Conservation (phyloP, 2,329 filamentous ascomycete species). For the Triangularia setosa region DNA sequence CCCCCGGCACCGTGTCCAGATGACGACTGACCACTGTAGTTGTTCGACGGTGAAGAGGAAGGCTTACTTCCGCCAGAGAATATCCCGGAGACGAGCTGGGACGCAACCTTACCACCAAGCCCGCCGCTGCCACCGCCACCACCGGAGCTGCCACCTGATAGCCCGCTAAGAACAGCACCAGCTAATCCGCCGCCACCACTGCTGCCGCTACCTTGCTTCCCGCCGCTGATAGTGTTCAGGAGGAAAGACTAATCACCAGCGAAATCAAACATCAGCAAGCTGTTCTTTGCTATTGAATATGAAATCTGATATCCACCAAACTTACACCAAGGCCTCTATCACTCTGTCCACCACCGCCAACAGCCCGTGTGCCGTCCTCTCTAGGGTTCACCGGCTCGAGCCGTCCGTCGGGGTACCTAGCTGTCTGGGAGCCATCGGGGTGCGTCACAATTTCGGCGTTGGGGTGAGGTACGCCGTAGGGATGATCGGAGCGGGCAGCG, state of each 20-base stretch:
- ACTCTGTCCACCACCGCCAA: slow-evolving; percentile 25
- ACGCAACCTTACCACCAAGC: slow-evolving; percentile 50
- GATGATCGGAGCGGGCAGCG: slow-evolving; percentile 53
- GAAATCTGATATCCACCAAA: slow-evolving; percentile 22
- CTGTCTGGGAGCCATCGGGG: slow-evolving; percentile 58
- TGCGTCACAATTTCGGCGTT: slow-evolving; percentile 55
- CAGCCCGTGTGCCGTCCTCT: slow-evolving; percentile 29
- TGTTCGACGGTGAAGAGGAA: slow-evolving; percentile 40
- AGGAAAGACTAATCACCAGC: slow-evolving; percentile 39
- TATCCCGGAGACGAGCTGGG: slow-evolving; percentile 53
- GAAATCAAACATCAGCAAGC: slow-evolving; percentile 5
- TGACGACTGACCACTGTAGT: slow-evolving; percentile 44
- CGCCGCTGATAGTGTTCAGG: slow-evolving; percentile 44
- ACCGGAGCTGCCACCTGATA: slow-evolving; percentile 9
- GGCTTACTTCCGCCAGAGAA: slow-evolving; percentile 47
- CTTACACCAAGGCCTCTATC: slow-evolving; percentile 65
- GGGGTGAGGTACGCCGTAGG: slow-evolving; percentile 51
- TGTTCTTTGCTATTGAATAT: neutral
- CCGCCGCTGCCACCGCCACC: slow-evolving; percentile 32
- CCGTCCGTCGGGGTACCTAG: slow-evolving; percentile 57
- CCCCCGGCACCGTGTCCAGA: slow-evolving; percentile 42
- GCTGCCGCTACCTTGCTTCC: slow-evolving; percentile 28
- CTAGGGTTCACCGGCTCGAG: slow-evolving; percentile 55
- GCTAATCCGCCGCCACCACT: slow-evolving; percentile 38
- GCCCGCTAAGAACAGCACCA: slow-evolving; percentile 43